Base-by-base conservation (phyloP, 2,329 filamentous ascomycete species). In the Arthroderma sp. region DNA sequence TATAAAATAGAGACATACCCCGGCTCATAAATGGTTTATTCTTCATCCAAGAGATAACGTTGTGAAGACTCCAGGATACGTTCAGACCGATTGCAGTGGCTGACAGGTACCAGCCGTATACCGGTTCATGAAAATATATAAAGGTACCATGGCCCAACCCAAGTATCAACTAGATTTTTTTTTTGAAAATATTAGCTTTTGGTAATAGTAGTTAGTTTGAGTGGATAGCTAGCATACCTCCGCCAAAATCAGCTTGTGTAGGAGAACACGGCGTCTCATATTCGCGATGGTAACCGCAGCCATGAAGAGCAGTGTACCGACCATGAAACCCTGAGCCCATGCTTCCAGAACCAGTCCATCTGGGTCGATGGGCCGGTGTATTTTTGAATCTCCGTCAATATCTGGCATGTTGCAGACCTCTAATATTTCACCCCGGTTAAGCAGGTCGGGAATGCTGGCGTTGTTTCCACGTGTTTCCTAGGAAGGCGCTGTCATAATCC, bases 31-130 rank as follows among this genome's bases (percentile, higher is more conserved):
- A 80, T 0, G 78, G 78, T 43, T 70, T 72, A 49, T 74, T 77
- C 59, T 81, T 81, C 59, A 82, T 72, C 78, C 78, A 82, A 0
- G 78, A 71, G 47, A 82, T 76, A 48, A 81, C 67, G 50, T 81
- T 82, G 58, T 82, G 78, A 6, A 82, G 60, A 8, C 67, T 70
- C 74, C 77, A 81, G 3, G 75, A 79, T n/a, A 70, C 62, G 50
- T 79, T 78, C 27, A 82, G 68, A 11, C 75, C 69, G 5, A 80
- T 72, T 5, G 74, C 77, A 2, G 74, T 77, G 27, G 69, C 64
- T 1, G 75, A 77, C 2, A 81, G 65, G 59, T 78, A 81, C 78
- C 78, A 81, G 40, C 74, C 75, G 54, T 78, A 79, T 3, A 65
- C 64, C 0, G 74, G 73, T 6, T 65, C 67, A 48, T 69, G 61